These are phyloP conservation scores for Malassezia vespertilionis DNA, from an alignment of 1,284 basidiomycete species.

Conservation along the genomic window DNA sequence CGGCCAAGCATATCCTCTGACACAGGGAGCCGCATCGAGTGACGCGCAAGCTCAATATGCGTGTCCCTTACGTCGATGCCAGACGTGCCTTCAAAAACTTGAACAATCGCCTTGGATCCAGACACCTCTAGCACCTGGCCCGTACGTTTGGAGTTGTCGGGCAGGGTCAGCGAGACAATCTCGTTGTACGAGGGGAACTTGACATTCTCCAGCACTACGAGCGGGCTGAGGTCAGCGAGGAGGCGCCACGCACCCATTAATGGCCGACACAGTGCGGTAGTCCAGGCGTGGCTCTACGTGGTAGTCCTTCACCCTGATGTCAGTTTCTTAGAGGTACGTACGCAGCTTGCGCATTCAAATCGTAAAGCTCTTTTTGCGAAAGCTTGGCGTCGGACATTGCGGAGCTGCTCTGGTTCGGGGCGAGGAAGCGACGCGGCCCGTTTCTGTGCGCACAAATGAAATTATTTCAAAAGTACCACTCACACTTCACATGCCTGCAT, in stretches of 20 bases:
- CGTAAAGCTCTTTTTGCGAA: conserved; percentile 62
- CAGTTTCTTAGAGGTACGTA: conserved; percentile 1
- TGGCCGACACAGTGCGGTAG: conserved; percentile 87
- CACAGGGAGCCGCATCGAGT: conserved; percentile 96
- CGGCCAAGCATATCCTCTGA: conserved; percentile 99
- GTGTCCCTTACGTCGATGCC: conserved; percentile 96
- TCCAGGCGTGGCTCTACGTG: conserved; percentile 72
- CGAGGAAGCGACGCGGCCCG: conserved; percentile 9
- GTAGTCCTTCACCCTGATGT: conserved; percentile 50
- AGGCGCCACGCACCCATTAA: conserved; percentile 66
- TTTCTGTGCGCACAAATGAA: conserved; percentile 14
- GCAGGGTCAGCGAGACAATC: conserved; percentile 89
- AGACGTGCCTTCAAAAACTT: conserved; percentile 93
- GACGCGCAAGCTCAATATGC: conserved; percentile 94
- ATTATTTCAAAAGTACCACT: conserved; percentile 7
- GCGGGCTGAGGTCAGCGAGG: conserved; percentile 37
- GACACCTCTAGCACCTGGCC: conserved; percentile 97
- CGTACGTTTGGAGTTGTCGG: conserved; percentile 85
- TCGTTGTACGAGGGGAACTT: conserved; percentile 99
- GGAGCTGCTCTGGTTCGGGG: conserved; percentile 4
- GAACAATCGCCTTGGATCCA: conserved; percentile 97
- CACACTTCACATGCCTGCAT: neutral
- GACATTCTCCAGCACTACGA: conserved; percentile 96
- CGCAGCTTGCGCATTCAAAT: conserved; percentile 75
- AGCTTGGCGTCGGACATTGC: conserved; percentile 48